phyloP scores from a whole-genome alignment of 2,329 filamentous ascomycete genomes.

The Talaromyces sp. region DNA sequence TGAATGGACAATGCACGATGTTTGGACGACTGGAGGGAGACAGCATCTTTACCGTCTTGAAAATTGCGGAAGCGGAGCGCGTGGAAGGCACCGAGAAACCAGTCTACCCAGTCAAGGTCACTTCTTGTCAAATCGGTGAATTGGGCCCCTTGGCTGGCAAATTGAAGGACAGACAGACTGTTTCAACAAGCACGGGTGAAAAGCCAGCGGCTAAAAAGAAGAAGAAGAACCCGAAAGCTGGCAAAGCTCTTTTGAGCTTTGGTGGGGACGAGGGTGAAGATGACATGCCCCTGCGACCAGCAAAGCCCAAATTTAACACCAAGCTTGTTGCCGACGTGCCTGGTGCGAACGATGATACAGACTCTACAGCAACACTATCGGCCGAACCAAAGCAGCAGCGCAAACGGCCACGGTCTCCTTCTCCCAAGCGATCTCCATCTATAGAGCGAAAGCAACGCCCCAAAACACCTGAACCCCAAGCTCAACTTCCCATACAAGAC shows the following conservation, averaged over 20 bases:
- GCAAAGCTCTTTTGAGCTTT: constrained; percentile 52
- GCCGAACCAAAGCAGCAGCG: constrained; percentile 19
- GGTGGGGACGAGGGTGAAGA: constrained; percentile 47
- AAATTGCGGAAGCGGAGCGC: constrained; percentile 87
- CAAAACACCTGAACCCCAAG: constrained; percentile 45
- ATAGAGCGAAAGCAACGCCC: constrained; percentile 35
- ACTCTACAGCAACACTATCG: constrained; percentile 12
- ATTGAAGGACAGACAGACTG: constrained; percentile 44
- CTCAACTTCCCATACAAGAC: constrained; percentile 49
- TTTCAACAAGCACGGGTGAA: constrained; percentile 33
- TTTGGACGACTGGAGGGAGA: constrained; percentile 92
- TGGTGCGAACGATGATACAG: constrained; percentile 15
- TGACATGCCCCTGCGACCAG: constrained; percentile 38
- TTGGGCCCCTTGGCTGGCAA: constrained; percentile 50
- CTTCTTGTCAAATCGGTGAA: constrained; percentile 49
- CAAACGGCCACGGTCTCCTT: constrained; percentile 40
- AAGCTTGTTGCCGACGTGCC: constrained; percentile 43
- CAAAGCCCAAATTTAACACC: constrained; percentile 54
- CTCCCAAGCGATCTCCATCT: constrained; percentile 29
- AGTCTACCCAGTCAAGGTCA: constrained; percentile 79
- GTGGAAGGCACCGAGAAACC: constrained; percentile 79
- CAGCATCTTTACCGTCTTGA: constrained; percentile 93
- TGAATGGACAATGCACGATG: constrained; percentile 87
- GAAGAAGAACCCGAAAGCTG: constrained; percentile 45
- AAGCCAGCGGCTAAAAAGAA: constrained; percentile 43